A percentile compares a stretch with the other conserved stretches of the same genome.
Conservation (phyloP, 768 basidiomycete species). For the Suillus plorans region DNA sequence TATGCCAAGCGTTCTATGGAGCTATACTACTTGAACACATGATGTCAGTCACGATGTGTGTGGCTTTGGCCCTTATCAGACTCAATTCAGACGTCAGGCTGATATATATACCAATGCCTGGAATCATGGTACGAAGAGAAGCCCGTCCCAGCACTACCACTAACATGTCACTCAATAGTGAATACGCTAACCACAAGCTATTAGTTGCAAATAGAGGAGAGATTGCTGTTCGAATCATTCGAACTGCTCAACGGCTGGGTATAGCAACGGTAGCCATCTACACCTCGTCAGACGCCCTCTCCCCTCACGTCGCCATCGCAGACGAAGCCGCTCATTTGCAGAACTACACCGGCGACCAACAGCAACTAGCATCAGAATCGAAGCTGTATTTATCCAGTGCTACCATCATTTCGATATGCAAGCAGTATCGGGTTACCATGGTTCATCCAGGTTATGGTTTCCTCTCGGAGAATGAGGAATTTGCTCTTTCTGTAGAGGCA, state of each 20-base stretch:
- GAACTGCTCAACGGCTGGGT: slow-evolving; percentile 51
- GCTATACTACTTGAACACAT: background rate
- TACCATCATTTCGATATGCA: slow-evolving; percentile 44
- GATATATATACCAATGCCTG: background rate
- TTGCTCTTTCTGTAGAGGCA: slow-evolving; percentile 45
- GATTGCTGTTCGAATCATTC: slow-evolving; percentile 64
- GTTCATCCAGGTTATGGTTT: slow-evolving; percentile 69
- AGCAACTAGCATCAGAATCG: slow-evolving; percentile 36
- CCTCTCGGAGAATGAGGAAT: slow-evolving; percentile 60
- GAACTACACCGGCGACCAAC: slow-evolving; percentile 4
- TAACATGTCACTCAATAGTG: slow-evolving; percentile 12
- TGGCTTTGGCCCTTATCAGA: background rate
- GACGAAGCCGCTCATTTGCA: slow-evolving; percentile 46
- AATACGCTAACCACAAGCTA: slow-evolving; percentile 43
- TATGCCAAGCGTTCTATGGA: too few relatives aligned
- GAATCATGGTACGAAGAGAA: background rate
- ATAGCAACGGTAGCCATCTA: slow-evolving; percentile 60
- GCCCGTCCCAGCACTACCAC: background rate
- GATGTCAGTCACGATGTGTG: background rate
- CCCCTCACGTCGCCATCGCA: slow-evolving; percentile 57
- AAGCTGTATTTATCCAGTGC: slow-evolving; percentile 41
- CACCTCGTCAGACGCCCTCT: slow-evolving; percentile 54
- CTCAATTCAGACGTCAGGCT: background rate
- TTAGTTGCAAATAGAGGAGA: slow-evolving; percentile 74
- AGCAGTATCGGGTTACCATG: slow-evolving; percentile 42